Base-by-base conservation (phyloP, 768 basidiomycete species). In the Termitomyces sp. region DNA sequence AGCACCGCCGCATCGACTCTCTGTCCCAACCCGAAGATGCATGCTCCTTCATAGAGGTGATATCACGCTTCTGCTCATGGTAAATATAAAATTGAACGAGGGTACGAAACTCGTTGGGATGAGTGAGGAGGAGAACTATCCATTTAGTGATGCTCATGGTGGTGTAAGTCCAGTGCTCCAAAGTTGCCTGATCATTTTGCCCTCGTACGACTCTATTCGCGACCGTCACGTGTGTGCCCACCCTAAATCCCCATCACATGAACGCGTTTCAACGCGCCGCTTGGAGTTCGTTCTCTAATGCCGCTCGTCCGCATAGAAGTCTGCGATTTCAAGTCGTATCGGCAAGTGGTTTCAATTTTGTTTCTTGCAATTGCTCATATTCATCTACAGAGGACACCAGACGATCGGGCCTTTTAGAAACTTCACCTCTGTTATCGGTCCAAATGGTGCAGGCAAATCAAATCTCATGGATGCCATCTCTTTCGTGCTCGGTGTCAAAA, bases 401-500 rank as follows among this genome's bases (percentile, higher is more conserved):
- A 81, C 83, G 27, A 92, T 95, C 45, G 94, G 94, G 0, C 94
- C 94, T 1, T 94, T 95, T 75, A 85, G 82, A 73, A 85, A 87
- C 64, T 99, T 99, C 72, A 95, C 96, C 0, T 96, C 93, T 11
- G 81, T 98, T 52, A 98, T 99, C 63, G 97, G 97, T 20, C 96
- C 97, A 33, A 98, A 99, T 87, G 96, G 97, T 54, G 94, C 96
- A 0, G 97, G 97, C 56, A 98, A 99, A 68, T 96, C 94, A 10
- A 99, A 99, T 69, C 84, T 98, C 53, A 98, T 98, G 97, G 97
- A 99, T 68, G 97, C 97, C 49, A 98, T 99, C 60, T 98, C 97
- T 3, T 98, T 99, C 68, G 97, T 98, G 9, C 85, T 99, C 6
- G 97, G 97, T 29, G 89, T 98, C 27, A 94, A 95, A 76, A 94